Base-by-base conservation (phyloP, 768 basidiomycete species). In the Termitomyces eurrhizus region DNA sequence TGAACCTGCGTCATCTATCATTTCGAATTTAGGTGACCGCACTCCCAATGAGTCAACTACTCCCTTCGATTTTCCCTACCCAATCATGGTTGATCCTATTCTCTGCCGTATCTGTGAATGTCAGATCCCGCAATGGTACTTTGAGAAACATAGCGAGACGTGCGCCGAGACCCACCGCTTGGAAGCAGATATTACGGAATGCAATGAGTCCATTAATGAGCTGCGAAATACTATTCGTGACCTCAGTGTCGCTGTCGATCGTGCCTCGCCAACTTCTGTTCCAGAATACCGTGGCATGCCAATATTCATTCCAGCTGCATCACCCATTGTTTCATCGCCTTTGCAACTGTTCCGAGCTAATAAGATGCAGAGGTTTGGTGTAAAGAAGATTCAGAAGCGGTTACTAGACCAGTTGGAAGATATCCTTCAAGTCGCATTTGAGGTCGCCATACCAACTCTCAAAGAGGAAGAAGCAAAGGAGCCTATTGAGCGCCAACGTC, bases 91-190 rank as follows among this genome's bases (percentile, higher is more conserved):
- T 29, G 86, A 92, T 61, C 87, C 83, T 33, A 92, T 98, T 54
- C 81, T 99, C 24, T 98, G 97, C 76, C 91, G 97, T 35, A 99
- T 99, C 63, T 99, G 97, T 79, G 97, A 99, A 75, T 87, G 90
- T 69, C 88, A 91, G 66, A 91, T 98, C 60, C 95, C 96, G 2
- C 92, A 96, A 62, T 99, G 97, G 97, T 99, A 95, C 78, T 99
- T 99, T 72, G 97, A 98, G 78, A 98, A 98, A 78, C 97, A 99
- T 78, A 98, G 94, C 82, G 97, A 99, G 75, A 98, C 95, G 12
- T 99, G 97, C 67, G 93, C 87, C 65, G 96, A 98, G 75, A 89
- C 92, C 3, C 97, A 99, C 75, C 88, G 93, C 49, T 81, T 99
- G 62, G 97, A 99, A 74, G 94, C 95, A 18, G 95, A 97, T 73